Evolutionary conservation across 2,329 filamentous ascomycete species (phyloP).

Genomic region (Penicillium sp.): DNA sequence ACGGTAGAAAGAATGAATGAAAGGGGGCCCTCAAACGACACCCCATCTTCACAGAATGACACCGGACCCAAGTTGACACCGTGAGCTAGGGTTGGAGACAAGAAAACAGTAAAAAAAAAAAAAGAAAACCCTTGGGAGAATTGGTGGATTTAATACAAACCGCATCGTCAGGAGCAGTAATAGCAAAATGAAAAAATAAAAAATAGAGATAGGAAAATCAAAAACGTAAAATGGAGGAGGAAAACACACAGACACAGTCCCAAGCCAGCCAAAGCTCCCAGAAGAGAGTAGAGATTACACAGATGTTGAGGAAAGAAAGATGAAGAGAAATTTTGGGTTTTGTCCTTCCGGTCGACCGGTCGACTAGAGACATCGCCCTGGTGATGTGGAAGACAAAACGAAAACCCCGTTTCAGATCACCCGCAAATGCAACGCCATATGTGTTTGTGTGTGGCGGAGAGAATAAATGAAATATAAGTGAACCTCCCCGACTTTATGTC

Average conservation of each 20-base stretch:
- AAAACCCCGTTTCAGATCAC: constrained; percentile 22
- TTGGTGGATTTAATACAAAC: constrained; percentile 38
- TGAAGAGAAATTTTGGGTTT: constrained; percentile 23
- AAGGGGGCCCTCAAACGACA: constrained; percentile 20
- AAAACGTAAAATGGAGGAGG: background rate
- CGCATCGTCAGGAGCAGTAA: constrained; percentile 25
- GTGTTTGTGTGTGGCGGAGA: constrained; percentile 28
- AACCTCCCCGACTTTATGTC: constrained; percentile 22
- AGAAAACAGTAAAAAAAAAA: constrained; percentile 17
- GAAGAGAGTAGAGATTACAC: constrained; percentile 44
- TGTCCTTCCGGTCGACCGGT: constrained; percentile 9
- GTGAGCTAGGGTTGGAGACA: constrained; percentile 18
- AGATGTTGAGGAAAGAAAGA: constrained; percentile 33
- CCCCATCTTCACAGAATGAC: constrained; percentile 17
- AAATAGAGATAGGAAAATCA: constrained; percentile 18
- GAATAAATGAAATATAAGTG: constrained; percentile 15
- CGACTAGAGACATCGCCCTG: constrained; percentile 1
- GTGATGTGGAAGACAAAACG: constrained; percentile 13
- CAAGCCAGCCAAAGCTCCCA: constrained; percentile 40
- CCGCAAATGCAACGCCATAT: constrained; percentile 31
- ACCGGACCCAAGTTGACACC: constrained; percentile 22
- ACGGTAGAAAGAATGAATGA: constrained; percentile 20
- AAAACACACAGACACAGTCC: constrained; percentile 17
- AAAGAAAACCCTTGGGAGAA: constrained; percentile 25
- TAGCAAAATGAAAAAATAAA: constrained; percentile 24